Evolutionary conservation across 331 rosid genomes (phyloP), one percentile per base, ranked within the genome.

Genomic region (Pyracantha coccinea): DNA sequence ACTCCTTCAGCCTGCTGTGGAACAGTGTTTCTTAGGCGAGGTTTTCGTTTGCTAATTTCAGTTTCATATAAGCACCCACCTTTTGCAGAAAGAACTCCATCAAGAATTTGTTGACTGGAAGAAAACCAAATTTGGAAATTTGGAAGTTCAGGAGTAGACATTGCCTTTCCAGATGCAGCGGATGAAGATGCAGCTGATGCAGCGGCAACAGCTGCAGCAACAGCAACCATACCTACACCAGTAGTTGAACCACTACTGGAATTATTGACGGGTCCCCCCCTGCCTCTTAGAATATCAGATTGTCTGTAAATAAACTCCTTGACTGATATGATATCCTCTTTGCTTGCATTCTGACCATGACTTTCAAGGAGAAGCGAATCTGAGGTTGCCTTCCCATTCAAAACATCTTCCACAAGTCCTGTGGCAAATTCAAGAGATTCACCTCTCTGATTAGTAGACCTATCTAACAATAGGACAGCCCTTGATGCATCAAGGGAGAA

Each of bases 141-240:
- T 74, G 97, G 97, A 83, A 94, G 98, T 78, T 92, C 93, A 6
- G 92, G 96, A 72, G 93, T 73, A 50, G 79, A 75, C 58, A 79
- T 76, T 58, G 85, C 78, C 81, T 91, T 93, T 69, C 95, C 90
- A 20, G 97, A 91, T 52, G 92, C 86, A 79, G 86, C 89, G 47
- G 47, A 38, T 38, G 45, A 38, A 38, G 45, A 17, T 6, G 98
- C 96, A 19, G 86, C 90, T 14, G 97, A 86, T 29, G 95, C 97
- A 7, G 97, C 98, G 7, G 98, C 97, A 13, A 94, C 96, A 28
- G 93, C 97, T 15, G 96, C 96, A 47, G 95, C 97, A 74, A 87
- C 88, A 44, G 97, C 98, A 72, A 81, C 97, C 97, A 93, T 91
- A 83, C 98, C 97, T 69, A 87, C 97, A 74, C 94, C 94, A 47